phyloP scores from a whole-genome alignment of 176 grass and related monocot genomes.

The Oryza officinalis region DNA sequence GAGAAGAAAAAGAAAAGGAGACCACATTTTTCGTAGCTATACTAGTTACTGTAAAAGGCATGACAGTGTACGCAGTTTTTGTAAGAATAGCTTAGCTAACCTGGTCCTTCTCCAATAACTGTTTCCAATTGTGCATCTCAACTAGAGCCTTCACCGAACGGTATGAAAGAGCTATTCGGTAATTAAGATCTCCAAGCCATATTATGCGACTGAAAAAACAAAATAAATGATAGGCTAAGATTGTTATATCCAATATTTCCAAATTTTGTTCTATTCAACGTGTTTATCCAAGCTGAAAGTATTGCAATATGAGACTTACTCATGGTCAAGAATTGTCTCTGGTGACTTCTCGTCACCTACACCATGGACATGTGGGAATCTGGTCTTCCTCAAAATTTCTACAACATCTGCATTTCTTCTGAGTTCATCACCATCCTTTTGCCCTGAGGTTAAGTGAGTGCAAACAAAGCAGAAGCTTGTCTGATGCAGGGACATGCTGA shows the following conservation, averaged over 20 bases:
- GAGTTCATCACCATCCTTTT: conserved; percentile 89
- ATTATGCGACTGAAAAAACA: conserved; percentile 75
- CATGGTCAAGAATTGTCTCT: conserved; percentile 83
- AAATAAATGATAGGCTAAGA: background rate
- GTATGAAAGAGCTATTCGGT: conserved; percentile 90
- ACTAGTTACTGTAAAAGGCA: background rate
- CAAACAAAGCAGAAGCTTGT: conserved; percentile 98
- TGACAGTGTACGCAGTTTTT: background rate
- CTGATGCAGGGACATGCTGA: conserved; percentile 90
- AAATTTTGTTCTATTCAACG: background rate
- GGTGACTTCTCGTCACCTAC: conserved; percentile 65
- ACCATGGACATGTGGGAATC: conserved; percentile 77
- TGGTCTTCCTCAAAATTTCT: conserved; percentile 88
- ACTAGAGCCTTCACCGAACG: conserved; percentile 91
- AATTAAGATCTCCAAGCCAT: conserved; percentile 99
- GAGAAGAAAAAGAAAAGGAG: conserved; percentile 10
- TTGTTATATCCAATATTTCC: background rate
- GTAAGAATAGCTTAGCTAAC: conserved; percentile 42
- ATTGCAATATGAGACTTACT: conserved; percentile 48
- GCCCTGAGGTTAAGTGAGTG: conserved; percentile 91
- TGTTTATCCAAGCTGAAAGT: background rate
- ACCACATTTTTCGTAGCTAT: background rate
- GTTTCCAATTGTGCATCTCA: conserved; percentile 93
- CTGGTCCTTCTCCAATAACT: conserved; percentile 90
- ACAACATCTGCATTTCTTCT: conserved; percentile 84